phyloP scores from a whole-genome alignment of 1,139 yeast species.

The Hansenula lynferdii region DNA sequence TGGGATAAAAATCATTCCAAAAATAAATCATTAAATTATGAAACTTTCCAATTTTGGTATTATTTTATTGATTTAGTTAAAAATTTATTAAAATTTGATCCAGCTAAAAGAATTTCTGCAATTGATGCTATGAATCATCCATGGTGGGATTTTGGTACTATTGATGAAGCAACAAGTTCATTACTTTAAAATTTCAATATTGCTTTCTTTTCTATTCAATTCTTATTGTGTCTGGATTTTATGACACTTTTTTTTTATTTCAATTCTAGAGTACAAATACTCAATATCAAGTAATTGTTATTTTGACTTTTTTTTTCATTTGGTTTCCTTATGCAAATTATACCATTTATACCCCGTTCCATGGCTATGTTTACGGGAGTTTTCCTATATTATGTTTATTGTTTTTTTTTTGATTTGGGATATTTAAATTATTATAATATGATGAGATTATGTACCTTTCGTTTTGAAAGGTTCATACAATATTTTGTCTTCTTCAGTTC shows the following conservation, averaged over 20 bases:
- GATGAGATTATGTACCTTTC: too few relatives aligned
- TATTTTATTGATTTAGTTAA: conserved; percentile 63
- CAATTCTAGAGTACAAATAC: neutral
- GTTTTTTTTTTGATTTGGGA: neutral
- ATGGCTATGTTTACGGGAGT: neutral
- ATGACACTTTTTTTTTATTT: neutral
- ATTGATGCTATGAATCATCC: conserved; percentile 68
- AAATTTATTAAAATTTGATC: conserved; percentile 59
- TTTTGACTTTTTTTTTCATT: neutral
- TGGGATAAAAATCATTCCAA: conserved; percentile 32
- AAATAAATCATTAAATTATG: conserved; percentile 27
- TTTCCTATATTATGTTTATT: neutral
- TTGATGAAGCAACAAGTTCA: conserved; percentile 62
- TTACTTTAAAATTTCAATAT: too few relatives aligned
- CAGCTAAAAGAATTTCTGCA: conserved; percentile 59
- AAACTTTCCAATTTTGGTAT: conserved; percentile 72
- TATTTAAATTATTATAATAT: neutral
- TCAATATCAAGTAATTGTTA: neutral
- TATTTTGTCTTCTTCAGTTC: neutral
- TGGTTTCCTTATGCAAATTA: neutral
- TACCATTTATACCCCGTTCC: neutral
- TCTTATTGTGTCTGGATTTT: neutral
- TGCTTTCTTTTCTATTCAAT: neutral
- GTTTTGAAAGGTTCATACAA: neutral
- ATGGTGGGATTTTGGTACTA: conserved; percentile 73